Evolutionary conservation across 805 yeast species (phyloP).

Genomic region (Kuraishia piskuri): DNA sequence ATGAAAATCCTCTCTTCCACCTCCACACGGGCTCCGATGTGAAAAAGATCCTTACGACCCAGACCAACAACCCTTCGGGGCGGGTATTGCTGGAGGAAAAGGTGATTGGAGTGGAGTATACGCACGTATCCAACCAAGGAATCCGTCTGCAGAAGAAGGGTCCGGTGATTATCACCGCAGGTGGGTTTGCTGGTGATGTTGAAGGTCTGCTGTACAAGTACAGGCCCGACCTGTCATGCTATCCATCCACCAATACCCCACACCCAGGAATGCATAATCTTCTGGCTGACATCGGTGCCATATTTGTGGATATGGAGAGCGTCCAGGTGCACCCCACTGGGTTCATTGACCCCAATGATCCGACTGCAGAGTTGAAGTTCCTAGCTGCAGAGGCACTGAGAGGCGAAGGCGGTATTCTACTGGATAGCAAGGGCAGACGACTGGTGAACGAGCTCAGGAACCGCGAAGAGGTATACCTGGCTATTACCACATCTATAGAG

Average conservation of each 20-base stretch:
- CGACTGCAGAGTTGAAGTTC: constrained; percentile 30
- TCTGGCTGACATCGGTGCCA: constrained; percentile 40
- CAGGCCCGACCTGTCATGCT: constrained; percentile 52
- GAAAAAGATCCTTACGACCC: constrained; percentile 26
- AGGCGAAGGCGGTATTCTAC: constrained; percentile 44
- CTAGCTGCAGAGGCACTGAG: constrained; percentile 31
- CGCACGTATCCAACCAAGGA: constrained; percentile 16
- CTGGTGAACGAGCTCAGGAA: constrained; percentile 17
- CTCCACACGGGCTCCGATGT: constrained; percentile 28
- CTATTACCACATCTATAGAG: constrained; percentile 30
- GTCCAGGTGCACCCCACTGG: constrained; percentile 69
- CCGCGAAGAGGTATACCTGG: constrained; percentile 51
- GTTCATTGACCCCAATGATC: background rate
- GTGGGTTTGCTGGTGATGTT: constrained; percentile 58
- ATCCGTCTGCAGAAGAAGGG: constrained; percentile 25
- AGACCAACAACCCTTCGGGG: constrained; percentile 3
- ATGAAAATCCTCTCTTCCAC: constrained; percentile 31
- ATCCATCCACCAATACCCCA: constrained; percentile 52
- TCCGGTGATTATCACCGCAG: constrained; percentile 55
- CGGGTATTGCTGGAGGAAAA: background rate
- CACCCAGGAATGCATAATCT: constrained; percentile 59
- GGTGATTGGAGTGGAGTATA: constrained; percentile 21
- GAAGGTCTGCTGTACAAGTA: constrained; percentile 44
- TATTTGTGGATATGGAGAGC: constrained; percentile 52
- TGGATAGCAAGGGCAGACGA: constrained; percentile 26